A percentile compares a stretch with the other conserved stretches of the same genome.
phyloP scores from a whole-genome alignment of 2,329 filamentous ascomycete species.

The Alternaria arbusti region DNA sequence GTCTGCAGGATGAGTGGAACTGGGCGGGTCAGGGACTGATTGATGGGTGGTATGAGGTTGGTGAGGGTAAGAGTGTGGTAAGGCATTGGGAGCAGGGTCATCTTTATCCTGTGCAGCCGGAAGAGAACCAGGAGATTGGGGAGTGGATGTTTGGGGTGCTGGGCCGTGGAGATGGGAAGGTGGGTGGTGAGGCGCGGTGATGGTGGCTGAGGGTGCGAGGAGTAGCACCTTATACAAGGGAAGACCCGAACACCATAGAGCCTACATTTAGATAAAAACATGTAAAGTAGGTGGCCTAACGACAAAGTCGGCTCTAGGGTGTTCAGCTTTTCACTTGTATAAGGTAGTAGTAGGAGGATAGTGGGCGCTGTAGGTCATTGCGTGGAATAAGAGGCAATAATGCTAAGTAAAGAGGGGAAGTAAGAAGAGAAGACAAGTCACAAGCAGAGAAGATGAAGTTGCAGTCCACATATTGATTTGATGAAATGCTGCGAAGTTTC shows the following conservation, averaged over 20 bases:
- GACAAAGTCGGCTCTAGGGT: too few species aligned
- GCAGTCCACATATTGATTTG: not conserved
- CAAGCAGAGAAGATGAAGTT: not conserved
- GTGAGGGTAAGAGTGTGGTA: slow-evolving; percentile 30
- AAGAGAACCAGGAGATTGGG: slow-evolving; percentile 39
- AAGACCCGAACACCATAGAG: too few species aligned
- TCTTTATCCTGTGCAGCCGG: slow-evolving; percentile 41
- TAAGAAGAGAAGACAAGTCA: not conserved
- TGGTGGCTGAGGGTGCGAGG: not conserved
- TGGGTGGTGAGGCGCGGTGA: not conserved
- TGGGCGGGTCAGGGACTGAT: slow-evolving; percentile 42
- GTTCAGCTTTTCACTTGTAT: too few species aligned
- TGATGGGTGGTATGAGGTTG: slow-evolving; percentile 33
- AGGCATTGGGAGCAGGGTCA: slow-evolving; percentile 44
- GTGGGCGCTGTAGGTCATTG: not conserved
- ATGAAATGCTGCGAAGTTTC: not conserved
- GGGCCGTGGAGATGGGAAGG: not conserved
- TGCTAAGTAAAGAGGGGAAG: too few species aligned
- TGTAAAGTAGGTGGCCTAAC: too few species aligned
- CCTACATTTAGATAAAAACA: too few species aligned
- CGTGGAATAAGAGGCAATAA: not conserved
- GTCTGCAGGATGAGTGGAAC: slow-evolving; percentile 42
- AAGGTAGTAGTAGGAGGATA: not conserved
- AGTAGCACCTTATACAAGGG: not conserved
- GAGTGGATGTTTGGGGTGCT: slow-evolving; percentile 30